Evolutionary conservation across 768 basidiomycete genomes (phyloP), one percentile per base, ranked within the genome.

Genomic region (Tulasnella sp.): DNA sequence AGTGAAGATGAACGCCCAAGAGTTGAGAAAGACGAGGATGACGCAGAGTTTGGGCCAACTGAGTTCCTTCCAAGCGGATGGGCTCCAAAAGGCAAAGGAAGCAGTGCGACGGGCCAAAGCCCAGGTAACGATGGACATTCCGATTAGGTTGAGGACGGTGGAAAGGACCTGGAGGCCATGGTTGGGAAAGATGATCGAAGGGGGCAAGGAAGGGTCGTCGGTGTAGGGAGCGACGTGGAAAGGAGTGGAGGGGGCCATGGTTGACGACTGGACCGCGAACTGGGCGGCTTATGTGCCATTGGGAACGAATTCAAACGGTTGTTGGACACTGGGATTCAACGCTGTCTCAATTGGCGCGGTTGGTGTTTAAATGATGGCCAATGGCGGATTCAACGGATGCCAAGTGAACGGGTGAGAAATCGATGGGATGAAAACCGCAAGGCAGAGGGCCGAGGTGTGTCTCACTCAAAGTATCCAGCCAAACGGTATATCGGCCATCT

Each of bases 1-100:
- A 6, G 67, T 63, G 43, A 75, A 67, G 15, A 75, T 57, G 62
- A 75, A 75, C 3, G 71, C 59, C 71, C 73, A 77, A 15, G 75
- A 74, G 52, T 72, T 70, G 15, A 72, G 35, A 59, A 76, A 72
- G 48, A 73, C 67, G 8, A 74, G 59, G 14, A 75, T 64, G n/a
- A 72, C 67, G 36, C 70, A 69, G n/a, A 73, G 42, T 9, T 73
- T 70, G 0, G 75, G 68, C 67, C 70, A 72, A 27, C 67, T 70
- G 51, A 72, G 66, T 35, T 39, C 37, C n/a, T 15, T 17, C 43
- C 39, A 31, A 15, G 37, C 50, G 19, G 65, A 63, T 29, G 60
- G 59, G 34, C 73, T 49, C 17, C 64, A 65, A 31, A 72, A 63
- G 14, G 66, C 63, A 39, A 70, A 65, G 41, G 65, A 57, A 35